Evolutionary conservation across 495 filamentous ascomycete species (phyloP), one percentile per base, ranked within the genome.

Genomic region (Neurospora sp.): DNA sequence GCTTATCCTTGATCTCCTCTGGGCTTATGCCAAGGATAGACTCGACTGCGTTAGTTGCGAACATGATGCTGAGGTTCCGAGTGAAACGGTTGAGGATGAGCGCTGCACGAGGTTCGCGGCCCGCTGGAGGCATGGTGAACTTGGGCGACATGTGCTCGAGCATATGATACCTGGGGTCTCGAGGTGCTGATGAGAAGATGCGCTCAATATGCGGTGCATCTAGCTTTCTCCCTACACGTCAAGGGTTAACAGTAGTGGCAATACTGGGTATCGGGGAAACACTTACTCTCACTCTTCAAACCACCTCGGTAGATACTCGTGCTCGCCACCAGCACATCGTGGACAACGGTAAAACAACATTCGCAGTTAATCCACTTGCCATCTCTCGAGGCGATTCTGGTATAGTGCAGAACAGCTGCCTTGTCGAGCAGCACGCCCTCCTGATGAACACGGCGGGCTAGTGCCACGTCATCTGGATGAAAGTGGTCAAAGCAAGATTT

Each of bases 81-180:
- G 92, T 95, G 77, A 96, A 97, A 37, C 93, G 88, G 79, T 97
- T 96, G 18, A 97, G 89, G 74, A 97, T 95, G 5, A 97, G 82
- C 12, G 93, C 93, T 1, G 93, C 93, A 20, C 93, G 89, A 9
- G 92, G 93, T 77, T 96, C 94, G 76, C 93, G 91, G 71, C 87
- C 85, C 72, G 86, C 86, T 14, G 89, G 84, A 5, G 87, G 85
- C 76, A 91, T 87, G 39, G 84, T 90, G 83, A 97, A 97, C 79
- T 94, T 95, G 70, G 89, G 84, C 35, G 94, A 96, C 31, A 96
- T 85, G 75, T 94, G 92, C 31, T 92, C 91, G 72, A 97, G 84
- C 93, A 96, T 96, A 81, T 95, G 93, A 79, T 96, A 96, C 62
- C 94, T 90, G 59, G 94, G 93, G 80, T 97, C 93, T 78, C 89